phyloP scores from a whole-genome alignment of 805 yeast genomes.

The Candida tibetensis region DNA sequence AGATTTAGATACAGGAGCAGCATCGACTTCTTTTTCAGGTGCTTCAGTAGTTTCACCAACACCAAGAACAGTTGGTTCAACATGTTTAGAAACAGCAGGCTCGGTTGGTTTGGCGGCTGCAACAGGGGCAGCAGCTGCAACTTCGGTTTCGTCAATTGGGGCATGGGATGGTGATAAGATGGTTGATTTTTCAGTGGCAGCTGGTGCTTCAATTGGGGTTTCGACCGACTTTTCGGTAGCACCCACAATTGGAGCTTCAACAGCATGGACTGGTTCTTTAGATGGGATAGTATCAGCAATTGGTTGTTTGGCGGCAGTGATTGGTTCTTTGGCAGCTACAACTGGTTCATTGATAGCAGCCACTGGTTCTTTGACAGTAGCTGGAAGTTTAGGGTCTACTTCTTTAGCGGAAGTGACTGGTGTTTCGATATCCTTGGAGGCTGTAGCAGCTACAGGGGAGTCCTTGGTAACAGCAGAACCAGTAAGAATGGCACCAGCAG shows the following conservation, averaged over 20 bases:
- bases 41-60: conserved; percentile 4
- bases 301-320: conserved; percentile 6
- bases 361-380: not conserved
- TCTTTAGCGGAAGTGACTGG: conserved; percentile 1
- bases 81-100: conserved; percentile 11
- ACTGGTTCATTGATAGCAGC: conserved; percentile 3
- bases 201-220: not conserved
- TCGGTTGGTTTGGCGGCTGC: conserved; percentile 4
- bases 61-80: conserved; percentile 8
- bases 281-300: not conserved
- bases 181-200: not conserved
- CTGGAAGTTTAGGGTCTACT: conserved; percentile 4
- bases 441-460: not conserved
- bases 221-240: not conserved
- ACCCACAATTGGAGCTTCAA: not conserved
- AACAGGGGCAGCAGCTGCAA: conserved; percentile 8
- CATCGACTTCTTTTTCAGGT: conserved; percentile 12
- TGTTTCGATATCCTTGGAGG: conserved; percentile 4
- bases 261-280: not conserved
- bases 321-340: conserved; percentile 4
- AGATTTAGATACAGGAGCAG: conserved; percentile 10
- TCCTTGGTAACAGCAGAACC: not conserved
- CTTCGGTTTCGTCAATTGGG: conserved; percentile 3
- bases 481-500: conserved; percentile 1
- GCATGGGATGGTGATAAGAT: not conserved